These are phyloP conservation scores for Oropetium thomaeum DNA, from an alignment of 176 grass and related monocot species.

Conservation along the genomic window DNA sequence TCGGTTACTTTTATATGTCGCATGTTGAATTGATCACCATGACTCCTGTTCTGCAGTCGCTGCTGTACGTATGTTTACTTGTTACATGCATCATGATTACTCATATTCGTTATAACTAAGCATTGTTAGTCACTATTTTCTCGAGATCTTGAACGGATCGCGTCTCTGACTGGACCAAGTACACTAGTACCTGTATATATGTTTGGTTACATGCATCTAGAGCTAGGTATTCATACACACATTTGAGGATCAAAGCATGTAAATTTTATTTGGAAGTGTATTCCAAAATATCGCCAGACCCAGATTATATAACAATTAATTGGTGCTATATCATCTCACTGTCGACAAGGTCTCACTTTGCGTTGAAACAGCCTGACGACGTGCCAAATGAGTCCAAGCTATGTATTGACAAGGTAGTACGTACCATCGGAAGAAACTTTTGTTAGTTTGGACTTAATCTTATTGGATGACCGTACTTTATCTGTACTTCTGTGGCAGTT, in stretches of 20 bases:
- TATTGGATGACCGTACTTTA: not conserved
- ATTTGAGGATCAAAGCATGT: too few relatives aligned
- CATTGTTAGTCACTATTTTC: not conserved
- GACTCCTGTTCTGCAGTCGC: not conserved
- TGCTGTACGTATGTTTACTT: not conserved
- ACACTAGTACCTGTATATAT: not conserved
- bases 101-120: not conserved
- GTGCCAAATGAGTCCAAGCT: not conserved
- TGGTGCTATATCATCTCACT: not conserved
- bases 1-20: not conserved
- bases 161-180: not conserved
- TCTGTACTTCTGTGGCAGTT: not conserved
- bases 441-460: not conserved
- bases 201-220: not conserved
- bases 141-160: not conserved
- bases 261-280: too few relatives aligned
- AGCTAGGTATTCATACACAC: too few relatives aligned
- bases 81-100: not conserved
- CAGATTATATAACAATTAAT: too few relatives aligned
- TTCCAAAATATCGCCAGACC: too few relatives aligned
- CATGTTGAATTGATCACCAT: not conserved
- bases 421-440: too few relatives aligned
- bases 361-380: conserved; percentile 2
- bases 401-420: conserved; percentile 4
- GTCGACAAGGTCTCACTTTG: not conserved